Base-by-base conservation (phyloP, 768 basidiomycete genomes). In the Tulasnella sp. region DNA sequence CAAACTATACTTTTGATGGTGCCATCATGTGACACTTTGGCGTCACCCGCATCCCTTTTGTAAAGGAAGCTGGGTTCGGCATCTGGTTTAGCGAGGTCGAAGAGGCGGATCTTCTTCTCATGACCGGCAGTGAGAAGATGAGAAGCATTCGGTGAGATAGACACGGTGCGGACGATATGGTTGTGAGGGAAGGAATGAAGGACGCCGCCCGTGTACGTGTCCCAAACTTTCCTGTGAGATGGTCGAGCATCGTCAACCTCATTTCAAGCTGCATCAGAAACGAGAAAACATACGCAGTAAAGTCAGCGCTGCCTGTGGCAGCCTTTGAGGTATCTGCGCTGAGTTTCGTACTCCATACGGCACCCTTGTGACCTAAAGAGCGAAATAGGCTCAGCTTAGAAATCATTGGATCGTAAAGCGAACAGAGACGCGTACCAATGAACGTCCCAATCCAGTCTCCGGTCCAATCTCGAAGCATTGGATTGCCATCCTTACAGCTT, bases 401-500 rank as follows among this genome's bases (percentile, higher is more conserved):
- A 17, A 47, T 9, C 5, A 44, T n/a, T 65, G 62, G 34, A 35
- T 36, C 32, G 29, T 39, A 36, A 4, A 19, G 29, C 37, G 12
- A 35, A 59, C n/a, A 42, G 62, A 4, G 41, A 76, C 42, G 76
- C 78, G 73, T 63, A 80, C 81, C 82, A 5, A 82, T 75, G 74
- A 84, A 84, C 0, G 83, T 83, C 41, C 97, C 97, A 79, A 97
- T 92, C 97, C 97, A 99, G 81, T 99, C 97, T 39, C 96, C 96
- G 71, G 93, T 92, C 95, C 95, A 96, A 78, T 94, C 91, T 78
- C 94, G 88, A 76, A 97, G 83, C 93, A 96, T 95, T 62, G 94
- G 95, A 77, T 94, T 98, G 39, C 97, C 97, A 84, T 98, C 97
- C 82, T 98, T 99, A 84, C 97, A 98, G 77, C 92, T 91, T 72